Evolutionary conservation across 2,329 filamentous ascomycete species (phyloP), one percentile per base, ranked within the genome.

Genomic region (Colletotrichum tabaci): DNA sequence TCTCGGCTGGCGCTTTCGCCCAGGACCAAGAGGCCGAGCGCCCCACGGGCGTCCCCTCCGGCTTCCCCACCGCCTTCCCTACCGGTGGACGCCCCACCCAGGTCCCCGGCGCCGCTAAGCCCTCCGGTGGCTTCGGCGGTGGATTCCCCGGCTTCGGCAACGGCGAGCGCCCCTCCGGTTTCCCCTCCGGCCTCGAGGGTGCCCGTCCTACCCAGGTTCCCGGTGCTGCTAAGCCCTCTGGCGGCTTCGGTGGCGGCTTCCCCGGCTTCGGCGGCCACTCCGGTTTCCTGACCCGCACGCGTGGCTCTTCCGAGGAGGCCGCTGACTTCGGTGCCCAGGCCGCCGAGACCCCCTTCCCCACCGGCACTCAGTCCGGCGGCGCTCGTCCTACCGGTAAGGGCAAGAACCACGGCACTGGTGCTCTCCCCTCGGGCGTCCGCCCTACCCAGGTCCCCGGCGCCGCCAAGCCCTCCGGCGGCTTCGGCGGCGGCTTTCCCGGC

Each of bases 361-460:
- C 57, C 38, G 56, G 50, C 64, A 62, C 64, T 42, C 30, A 40
- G 7, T 50, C 67, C 21, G 55, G 30, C 21, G 47, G 30, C 21
- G 58, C 58, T 26, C 68, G 30, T 26, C 58, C 47, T 35, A 70
- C 67, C 30, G 67, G 67, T 18, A 60, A 61, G 68, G 50, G 65
- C 69, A 68, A 69, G 65, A 30, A 67, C 56, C 57, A 66, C 66
- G 66, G 66, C 66, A 69, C 67, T 44, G 62, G 62, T 26, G 67
- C 61, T 26, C 64, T 70, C 55, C 67, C 66, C 53, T 66, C 66
- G 46, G 66, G 66, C 15, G 42, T 38, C 40, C 53, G 61, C 23
- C 67, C 67, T 49, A 71, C 63, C 67, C 69, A 61, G 21, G 46
- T 64, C n/a, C 65, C 65, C 40, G 69, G 69, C 10, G 69, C 63